phyloP scores from a whole-genome alignment of 2,329 filamentous ascomycete species.

The Ophiostoma tasmaniense region DNA sequence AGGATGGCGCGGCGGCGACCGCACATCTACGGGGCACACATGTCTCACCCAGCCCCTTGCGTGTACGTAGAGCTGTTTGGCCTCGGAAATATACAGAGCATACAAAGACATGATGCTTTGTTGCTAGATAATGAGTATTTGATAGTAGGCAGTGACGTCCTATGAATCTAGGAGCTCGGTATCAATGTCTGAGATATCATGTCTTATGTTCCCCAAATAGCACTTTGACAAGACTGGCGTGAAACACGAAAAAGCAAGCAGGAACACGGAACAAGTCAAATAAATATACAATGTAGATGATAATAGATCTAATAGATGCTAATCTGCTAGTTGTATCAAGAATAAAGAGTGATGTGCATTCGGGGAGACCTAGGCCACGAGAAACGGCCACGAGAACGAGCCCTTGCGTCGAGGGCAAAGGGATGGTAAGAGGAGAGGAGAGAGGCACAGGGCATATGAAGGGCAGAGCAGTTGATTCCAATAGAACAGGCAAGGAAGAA shows the following conservation, averaged over 20 bases:
- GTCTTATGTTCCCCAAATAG: background rate
- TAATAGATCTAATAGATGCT: background rate
- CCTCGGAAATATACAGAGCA: background rate
- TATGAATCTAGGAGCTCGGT: background rate
- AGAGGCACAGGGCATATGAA: background rate
- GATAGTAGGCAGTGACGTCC: background rate
- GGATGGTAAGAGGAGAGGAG: background rate
- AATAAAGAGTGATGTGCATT: background rate
- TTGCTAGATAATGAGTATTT: too few species aligned
- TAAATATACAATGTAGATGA: too few species aligned
- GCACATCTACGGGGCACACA: background rate
- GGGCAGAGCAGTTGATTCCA: background rate
- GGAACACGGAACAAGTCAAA: background rate
- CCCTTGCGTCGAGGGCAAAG: background rate
- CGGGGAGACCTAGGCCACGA: background rate
- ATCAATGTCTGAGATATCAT: background rate
- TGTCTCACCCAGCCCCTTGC: background rate
- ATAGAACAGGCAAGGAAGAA: background rate
- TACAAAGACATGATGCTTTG: background rate
- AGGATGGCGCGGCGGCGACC: background rate
- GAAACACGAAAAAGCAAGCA: constrained; percentile 4
- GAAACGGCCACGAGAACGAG: constrained; percentile 3
- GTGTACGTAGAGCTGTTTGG: background rate
- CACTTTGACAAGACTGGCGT: constrained; percentile 1
- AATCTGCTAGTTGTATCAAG: background rate